Evolutionary conservation across 768 basidiomycete species (phyloP), one percentile per base, ranked within the genome.

Genomic region (Sarcodon aspratus): DNA sequence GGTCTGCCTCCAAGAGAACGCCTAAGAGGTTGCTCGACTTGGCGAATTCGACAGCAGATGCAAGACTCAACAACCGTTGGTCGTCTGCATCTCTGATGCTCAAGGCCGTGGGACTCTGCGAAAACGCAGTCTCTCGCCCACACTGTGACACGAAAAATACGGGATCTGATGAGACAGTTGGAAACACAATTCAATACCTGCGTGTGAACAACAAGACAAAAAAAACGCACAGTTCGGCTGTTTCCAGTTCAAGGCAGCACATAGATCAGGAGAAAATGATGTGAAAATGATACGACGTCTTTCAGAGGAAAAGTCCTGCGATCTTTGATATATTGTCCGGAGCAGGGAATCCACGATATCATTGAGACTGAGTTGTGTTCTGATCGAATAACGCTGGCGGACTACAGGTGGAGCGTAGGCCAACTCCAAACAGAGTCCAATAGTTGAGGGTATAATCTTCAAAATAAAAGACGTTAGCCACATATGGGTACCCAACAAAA

Each of bases 191-290:
- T 18, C 37, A 38, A 18, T 38, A 13, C 12, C 13, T 13, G 40
- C 17, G 13, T 9, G 40, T 13, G 27, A 42, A 42, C 7, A 42
- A 13, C 40, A 42, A 27, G 9, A 15, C 17, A 9, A 42, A 27
- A 40, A 27, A 42, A 17, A 66, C 80, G 66, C 67, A 91, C 95
- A 98, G 64, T 98, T 98, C 10, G 95, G 95, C 65, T 99, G 95
- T 66, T 99, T 99, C 96, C 95, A 98, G 59, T 99, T 98, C 48
- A 97, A 65, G 12, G 88, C 83, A 7, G 88, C 80, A 64, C 92
- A 95, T 0, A 92, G 78, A 60, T 88, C 82, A 8, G 94, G 89
- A 44, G 85, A 85, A 63, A 88, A 98, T 6, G 92, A 95, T 36
- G 84, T 83, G 61, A 99, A 92, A n/a, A 91, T 79, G 52, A 97